These are phyloP conservation scores for Amaranthus palmeri DNA, from an alignment of 148 eudicot genomes.

Conservation along the genomic window DNA sequence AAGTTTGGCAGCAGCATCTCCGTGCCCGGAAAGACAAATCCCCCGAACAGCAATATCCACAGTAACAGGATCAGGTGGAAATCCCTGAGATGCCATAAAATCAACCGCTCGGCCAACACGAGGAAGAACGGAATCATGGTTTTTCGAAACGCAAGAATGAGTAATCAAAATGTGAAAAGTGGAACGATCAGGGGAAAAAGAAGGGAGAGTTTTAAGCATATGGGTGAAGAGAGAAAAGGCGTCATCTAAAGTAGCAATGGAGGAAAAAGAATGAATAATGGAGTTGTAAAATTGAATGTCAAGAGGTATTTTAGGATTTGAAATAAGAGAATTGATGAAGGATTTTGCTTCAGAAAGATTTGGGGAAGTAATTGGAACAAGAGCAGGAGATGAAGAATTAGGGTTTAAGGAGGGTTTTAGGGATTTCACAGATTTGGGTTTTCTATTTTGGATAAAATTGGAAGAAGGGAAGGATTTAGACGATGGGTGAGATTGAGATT, in stretches of 20 bases:
- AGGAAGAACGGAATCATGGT: constrained; percentile 19
- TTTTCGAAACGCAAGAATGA: constrained; percentile 35
- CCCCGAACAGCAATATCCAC: constrained; percentile 55
- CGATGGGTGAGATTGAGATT: constrained; percentile 4
- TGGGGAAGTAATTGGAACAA: constrained; percentile 34
- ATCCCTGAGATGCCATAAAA: constrained; percentile 48
- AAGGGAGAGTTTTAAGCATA: constrained; percentile 47
- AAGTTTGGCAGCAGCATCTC: constrained; percentile 50
- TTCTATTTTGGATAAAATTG: background rate
- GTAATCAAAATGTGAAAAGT: constrained; percentile 54
- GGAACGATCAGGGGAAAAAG: constrained; percentile 56
- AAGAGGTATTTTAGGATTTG: constrained; percentile 24
- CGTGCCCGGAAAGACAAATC: constrained; percentile 39
- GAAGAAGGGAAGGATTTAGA: constrained; percentile 14
- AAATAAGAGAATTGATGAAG: constrained; percentile 37
- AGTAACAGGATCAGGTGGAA: constrained; percentile 51
- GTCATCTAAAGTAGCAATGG: constrained; percentile 40
- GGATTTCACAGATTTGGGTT: background rate
- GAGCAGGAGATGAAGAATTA: constrained; percentile 21
- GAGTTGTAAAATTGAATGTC: constrained; percentile 42
- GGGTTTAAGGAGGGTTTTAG: constrained; percentile 15
- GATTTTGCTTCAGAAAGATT: constrained; percentile 52
- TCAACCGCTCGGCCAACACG: constrained; percentile 32
- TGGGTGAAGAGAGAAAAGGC: constrained; percentile 46
- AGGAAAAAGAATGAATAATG: constrained; percentile 49